These are phyloP conservation scores for Avena atlantica DNA, from an alignment of 176 grass and related monocot genomes.

Conservation along the genomic window DNA sequence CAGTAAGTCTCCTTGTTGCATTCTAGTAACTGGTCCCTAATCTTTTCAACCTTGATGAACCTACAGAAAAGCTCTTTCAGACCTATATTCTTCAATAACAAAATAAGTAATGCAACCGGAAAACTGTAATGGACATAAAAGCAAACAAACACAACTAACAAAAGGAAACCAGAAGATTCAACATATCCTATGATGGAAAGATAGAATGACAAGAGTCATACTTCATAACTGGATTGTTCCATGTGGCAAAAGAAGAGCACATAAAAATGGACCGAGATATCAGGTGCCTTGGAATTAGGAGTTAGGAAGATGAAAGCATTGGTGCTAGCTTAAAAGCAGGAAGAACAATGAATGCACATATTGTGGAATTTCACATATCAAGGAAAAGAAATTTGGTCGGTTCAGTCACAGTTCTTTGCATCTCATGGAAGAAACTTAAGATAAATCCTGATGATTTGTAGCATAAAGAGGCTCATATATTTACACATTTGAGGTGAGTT, in stretches of 20 bases:
- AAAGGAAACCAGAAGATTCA: constrained; percentile 28
- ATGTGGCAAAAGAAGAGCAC: constrained; percentile 27
- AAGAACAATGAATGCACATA: not conserved
- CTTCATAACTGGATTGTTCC: constrained; percentile 3
- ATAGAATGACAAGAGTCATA: constrained; percentile 22
- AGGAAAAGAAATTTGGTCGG: not conserved
- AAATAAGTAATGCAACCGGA: constrained; percentile 24
- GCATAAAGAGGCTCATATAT: not conserved
- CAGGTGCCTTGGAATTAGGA: constrained; percentile 17
- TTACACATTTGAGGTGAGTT: constrained; percentile 11
- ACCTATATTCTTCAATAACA: constrained; percentile 30
- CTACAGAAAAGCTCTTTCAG: constrained; percentile 56
- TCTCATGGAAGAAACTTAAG: constrained; percentile 2
- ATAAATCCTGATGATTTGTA: not conserved
- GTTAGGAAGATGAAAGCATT: not conserved
- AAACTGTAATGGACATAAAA: constrained; percentile 14
- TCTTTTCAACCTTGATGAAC: constrained; percentile 98
- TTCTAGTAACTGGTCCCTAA: constrained; percentile 90
- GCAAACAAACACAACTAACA: constrained; percentile 16
- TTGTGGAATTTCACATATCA: not conserved
- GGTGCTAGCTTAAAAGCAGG: constrained; percentile 35
- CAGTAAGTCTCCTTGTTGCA: constrained; percentile 96
- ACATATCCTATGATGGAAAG: constrained; percentile 2
- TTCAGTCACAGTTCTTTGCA: not conserved
- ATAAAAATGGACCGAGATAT: constrained; percentile 22